Evolutionary conservation across 257 asterid genomes (phyloP).

Genomic region (Solanum piurae): DNA sequence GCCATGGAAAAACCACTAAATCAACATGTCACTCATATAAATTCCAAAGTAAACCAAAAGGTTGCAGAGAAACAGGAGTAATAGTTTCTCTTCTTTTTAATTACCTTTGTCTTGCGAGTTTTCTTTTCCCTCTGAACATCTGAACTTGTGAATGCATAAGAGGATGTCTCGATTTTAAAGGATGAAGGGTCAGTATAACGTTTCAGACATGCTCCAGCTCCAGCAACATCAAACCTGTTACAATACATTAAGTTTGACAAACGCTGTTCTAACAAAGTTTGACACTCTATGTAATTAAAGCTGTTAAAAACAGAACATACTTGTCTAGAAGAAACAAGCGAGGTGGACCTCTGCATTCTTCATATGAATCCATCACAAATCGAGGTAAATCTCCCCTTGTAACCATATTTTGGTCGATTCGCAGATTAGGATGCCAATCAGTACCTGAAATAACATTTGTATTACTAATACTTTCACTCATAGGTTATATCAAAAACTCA

Average conservation of each 20-base stretch:
- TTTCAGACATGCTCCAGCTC: conserved; percentile 94
- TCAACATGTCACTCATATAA: neutral
- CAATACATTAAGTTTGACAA: neutral
- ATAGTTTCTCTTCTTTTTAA: neutral
- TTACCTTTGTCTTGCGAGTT: conserved; percentile 77
- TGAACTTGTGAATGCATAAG: conserved; percentile 24
- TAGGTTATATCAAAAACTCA: neutral
- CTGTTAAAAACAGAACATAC: conserved; percentile 27
- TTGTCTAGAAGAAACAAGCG: conserved; percentile 93
- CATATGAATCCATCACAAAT: conserved; percentile 90
- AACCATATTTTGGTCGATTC: conserved; percentile 50
- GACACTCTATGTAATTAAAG: neutral
- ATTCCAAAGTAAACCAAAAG: neutral
- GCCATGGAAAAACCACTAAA: neutral
- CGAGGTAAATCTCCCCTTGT: conserved; percentile 84
- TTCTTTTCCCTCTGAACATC: conserved; percentile 68
- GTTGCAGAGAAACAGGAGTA: neutral
- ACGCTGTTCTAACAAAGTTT: neutral
- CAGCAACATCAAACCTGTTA: conserved; percentile 89
- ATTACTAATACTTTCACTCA: neutral
- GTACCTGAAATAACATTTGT: conserved; percentile 37
- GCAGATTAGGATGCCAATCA: conserved; percentile 81
- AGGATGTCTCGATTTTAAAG: conserved; percentile 47
- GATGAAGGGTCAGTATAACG: conserved; percentile 95
- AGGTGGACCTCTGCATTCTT: conserved; percentile 97